These are phyloP conservation scores for Przewalskia tangutica DNA, from an alignment of 257 asterid species.

Conservation along the genomic window DNA sequence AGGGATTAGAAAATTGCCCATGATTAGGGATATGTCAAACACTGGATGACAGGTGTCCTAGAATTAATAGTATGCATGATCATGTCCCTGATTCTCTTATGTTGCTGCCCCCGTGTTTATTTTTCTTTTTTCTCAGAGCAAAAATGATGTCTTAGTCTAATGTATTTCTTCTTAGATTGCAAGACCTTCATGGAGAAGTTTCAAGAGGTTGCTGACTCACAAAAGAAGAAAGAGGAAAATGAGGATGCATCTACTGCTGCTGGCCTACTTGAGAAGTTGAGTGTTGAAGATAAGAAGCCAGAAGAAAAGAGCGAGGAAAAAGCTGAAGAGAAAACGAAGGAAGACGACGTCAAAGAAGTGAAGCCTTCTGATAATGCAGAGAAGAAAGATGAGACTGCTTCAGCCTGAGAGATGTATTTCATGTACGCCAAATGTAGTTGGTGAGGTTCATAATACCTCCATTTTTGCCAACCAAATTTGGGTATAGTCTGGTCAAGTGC, in stretches of 20 bases:
- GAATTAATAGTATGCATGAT: neutral
- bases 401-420: constrained; percentile 11
- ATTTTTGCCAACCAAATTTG: constrained; percentile 8
- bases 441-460: constrained; percentile 5
- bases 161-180: constrained; percentile 26
- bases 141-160: neutral
- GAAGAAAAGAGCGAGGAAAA: constrained; percentile 17
- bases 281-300: constrained; percentile 23
- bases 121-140: neutral
- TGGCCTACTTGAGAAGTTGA: constrained; percentile 38
- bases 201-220: constrained; percentile 41
- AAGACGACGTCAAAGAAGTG: constrained; percentile 13
- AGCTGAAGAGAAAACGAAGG: constrained; percentile 12
- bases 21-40: neutral
- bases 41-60: neutral
- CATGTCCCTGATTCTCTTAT: neutral
- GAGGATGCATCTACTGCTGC: constrained; percentile 34
- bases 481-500: constrained; percentile 11
- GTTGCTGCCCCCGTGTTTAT: neutral
- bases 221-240: constrained; percentile 23
- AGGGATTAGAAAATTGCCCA: neutral
- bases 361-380: constrained; percentile 20
- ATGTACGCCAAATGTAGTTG: constrained; percentile 5
- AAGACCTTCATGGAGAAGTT: constrained; percentile 33
- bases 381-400: constrained; percentile 18